Conservation (phyloP, 768 basidiomycete genomes). For the Lyophyllum semitale region DNA sequence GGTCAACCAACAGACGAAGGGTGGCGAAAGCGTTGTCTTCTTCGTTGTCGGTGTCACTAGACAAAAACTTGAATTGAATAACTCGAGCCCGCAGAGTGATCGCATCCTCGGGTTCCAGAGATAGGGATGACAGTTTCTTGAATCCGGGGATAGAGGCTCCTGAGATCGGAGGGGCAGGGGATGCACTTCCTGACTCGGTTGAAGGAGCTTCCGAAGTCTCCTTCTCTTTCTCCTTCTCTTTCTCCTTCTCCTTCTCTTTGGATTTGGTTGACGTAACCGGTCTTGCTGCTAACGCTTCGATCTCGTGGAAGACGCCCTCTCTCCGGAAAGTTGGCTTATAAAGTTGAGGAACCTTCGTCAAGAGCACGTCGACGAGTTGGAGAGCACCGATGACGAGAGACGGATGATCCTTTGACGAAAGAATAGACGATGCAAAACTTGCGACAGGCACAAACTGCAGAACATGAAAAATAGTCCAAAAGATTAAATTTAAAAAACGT, state of each 20-base stretch:
- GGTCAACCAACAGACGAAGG: conserved; percentile 65
- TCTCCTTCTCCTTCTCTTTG: conserved; percentile 53
- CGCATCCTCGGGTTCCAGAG: conserved; percentile 84
- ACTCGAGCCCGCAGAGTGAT: conserved; percentile 91
- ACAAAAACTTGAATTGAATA: conserved; percentile 80
- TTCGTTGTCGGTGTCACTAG: conserved; percentile 54
- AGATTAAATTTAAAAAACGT: conserved; percentile 26
- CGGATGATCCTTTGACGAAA: conserved; percentile 91
- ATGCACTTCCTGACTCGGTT: conserved; percentile 37
- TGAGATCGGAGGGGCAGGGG: conserved; percentile 36
- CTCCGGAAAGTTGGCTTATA: conserved; percentile 90
- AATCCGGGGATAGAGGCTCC: conserved; percentile 57
- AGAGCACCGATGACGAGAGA: conserved; percentile 85
- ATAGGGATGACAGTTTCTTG: conserved; percentile 69
- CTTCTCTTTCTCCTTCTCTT: conserved; percentile 36
- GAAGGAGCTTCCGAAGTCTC: conserved; percentile 37
- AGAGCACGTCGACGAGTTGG: conserved; percentile 90
- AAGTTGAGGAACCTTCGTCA: conserved; percentile 79
- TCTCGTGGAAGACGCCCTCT: conserved; percentile 96
- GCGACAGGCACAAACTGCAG: conserved; percentile 89
- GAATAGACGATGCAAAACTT: conserved; percentile 90
- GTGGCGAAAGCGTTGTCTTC: conserved; percentile 65
- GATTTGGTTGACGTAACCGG: conserved; percentile 50
- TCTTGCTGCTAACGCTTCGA: conserved; percentile 74
- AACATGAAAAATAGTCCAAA: conserved; percentile 9